A percentile compares a stretch with the other conserved stretches of the same genome.
Conservation (phyloP, 495 filamentous ascomycete species). For the Cercophora sp. region DNA sequence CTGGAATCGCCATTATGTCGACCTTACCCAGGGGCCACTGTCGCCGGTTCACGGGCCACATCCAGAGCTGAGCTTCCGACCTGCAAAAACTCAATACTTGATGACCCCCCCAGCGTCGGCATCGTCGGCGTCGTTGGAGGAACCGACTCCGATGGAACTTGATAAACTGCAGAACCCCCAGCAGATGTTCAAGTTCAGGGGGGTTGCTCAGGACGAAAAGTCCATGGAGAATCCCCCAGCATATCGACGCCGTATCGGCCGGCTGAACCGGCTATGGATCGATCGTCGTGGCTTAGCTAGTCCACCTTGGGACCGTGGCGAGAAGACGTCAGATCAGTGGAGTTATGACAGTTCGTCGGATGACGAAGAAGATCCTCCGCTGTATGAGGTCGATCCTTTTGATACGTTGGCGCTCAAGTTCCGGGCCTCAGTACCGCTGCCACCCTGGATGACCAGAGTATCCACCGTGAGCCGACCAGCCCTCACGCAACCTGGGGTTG, state of each 20-base stretch:
- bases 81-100: slow-evolving; percentile 75
- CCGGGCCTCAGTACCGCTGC: slow-evolving; percentile 62
- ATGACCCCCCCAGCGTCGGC: slow-evolving; percentile 83
- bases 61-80: slow-evolving; percentile 57
- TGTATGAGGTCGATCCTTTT: slow-evolving; percentile 66
- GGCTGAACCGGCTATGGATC: slow-evolving; percentile 74
- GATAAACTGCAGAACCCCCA: slow-evolving; percentile 29
- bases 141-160: slow-evolving; percentile 33
- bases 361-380: slow-evolving; percentile 58
- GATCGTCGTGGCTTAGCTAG: slow-evolving; percentile 64
- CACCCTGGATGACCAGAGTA: slow-evolving; percentile 25
- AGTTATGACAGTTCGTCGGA: slow-evolving; percentile 75
- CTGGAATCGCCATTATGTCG: slow-evolving; percentile 82
- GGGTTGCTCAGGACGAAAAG: slow-evolving; percentile 27
- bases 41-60: slow-evolving; percentile 65
- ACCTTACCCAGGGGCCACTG: slow-evolving; percentile 76
- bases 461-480: neutral
- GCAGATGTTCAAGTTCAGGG: slow-evolving; percentile 32
- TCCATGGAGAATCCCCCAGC: slow-evolving; percentile 60
- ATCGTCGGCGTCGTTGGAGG: slow-evolving; percentile 58
- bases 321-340: slow-evolving; percentile 63
- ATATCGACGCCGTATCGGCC: slow-evolving; percentile 70
- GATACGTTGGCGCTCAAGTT: slow-evolving; percentile 68
- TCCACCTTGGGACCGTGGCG: slow-evolving; percentile 50
- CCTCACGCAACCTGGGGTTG: too few relatives aligned